Percentiles rank a stretch among this genome's conserved stretches.
phyloP scores from a whole-genome alignment of 2,329 filamentous ascomycete genomes.

The Cladophialophora exuberans region DNA sequence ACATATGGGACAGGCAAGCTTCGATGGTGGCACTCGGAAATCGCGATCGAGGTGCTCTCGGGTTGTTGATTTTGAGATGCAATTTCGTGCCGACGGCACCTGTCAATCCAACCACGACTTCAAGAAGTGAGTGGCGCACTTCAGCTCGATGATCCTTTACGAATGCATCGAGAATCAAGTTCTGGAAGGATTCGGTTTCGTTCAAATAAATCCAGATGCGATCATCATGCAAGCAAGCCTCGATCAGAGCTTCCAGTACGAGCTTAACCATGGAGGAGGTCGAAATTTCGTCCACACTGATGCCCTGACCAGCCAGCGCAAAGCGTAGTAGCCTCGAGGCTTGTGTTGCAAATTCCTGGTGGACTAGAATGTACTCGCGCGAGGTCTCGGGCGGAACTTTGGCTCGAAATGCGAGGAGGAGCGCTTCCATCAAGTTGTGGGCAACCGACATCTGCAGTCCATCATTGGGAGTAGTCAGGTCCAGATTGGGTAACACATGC shows the following conservation, averaged over 20 bases:
- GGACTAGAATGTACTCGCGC: constrained; percentile 40
- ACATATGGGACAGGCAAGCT: constrained; percentile 46
- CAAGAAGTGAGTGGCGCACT: constrained; percentile 30
- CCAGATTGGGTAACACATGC: constrained; percentile 62
- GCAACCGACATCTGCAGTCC: constrained; percentile 55
- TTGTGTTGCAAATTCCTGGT: constrained; percentile 24
- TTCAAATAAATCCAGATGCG: constrained; percentile 47
- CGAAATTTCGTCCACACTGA: constrained; percentile 15
- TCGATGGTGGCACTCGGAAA: constrained; percentile 30
- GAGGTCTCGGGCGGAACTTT: constrained; percentile 36
- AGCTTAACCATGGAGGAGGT: constrained; percentile 23
- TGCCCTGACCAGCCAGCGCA: constrained; percentile 8
- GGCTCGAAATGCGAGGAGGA: constrained; percentile 61
- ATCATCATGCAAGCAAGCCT: constrained; percentile 52
- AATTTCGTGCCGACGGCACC: constrained; percentile 27
- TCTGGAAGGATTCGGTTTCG: constrained; percentile 14
- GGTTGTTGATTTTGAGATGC: constrained; percentile 28
- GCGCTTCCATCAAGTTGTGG: constrained; percentile 59
- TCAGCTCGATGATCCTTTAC: constrained; percentile 40
- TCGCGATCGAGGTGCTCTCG: constrained; percentile 29
- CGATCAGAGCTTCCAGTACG: constrained; percentile 51
- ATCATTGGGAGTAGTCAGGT: constrained; percentile 53
- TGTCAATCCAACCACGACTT: constrained; percentile 30
- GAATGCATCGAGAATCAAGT: constrained; percentile 26
- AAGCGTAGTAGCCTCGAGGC: constrained; percentile 28